phyloP scores from a whole-genome alignment of 1,284 basidiomycete species.

The Sporisorium exsertum region DNA sequence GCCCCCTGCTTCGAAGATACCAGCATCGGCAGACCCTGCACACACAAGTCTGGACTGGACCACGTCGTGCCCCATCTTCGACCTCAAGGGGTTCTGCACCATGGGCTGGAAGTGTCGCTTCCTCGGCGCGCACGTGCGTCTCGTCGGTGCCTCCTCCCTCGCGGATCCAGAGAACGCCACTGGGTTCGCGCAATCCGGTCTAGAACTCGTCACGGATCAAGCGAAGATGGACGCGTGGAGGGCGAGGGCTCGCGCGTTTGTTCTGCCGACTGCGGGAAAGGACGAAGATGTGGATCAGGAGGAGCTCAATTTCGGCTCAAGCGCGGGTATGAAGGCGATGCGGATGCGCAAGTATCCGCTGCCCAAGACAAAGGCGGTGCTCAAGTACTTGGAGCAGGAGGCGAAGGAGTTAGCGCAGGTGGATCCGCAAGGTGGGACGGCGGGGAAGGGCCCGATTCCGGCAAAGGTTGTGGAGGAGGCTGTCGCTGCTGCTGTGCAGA shows the following conservation, averaged over 20 bases:
- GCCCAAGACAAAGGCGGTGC: conserved; percentile 54
- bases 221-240: conserved; percentile 71
- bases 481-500: conserved; percentile 72
- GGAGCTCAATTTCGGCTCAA: conserved; percentile 81
- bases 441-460: conserved; percentile 45
- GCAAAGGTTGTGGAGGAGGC: conserved; percentile 12
- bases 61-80: conserved; percentile 78
- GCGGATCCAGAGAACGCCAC: not conserved
- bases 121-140: conserved; percentile 77
- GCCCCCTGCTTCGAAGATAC: not conserved
- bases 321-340: conserved; percentile 39
- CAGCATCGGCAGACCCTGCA: conserved; percentile 38
- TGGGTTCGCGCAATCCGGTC: conserved; percentile 53
- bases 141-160: conserved; percentile 42
- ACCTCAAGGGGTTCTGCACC: conserved; percentile 82
- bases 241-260: conserved; percentile 30
- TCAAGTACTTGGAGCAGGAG: conserved; percentile 52
- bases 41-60: conserved; percentile 74
- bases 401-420: conserved; percentile 23
- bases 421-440: conserved; percentile 25
- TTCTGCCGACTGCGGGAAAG: not conserved
- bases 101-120: conserved; percentile 92
- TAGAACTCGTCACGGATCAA: conserved; percentile 73
- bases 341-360: conserved; percentile 51
- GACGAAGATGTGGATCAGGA: conserved; percentile 74